A percentile compares a stretch with the other conserved stretches of the same genome.
Conservation (phyloP, 2,329 filamentous ascomycete genomes). For the Fusarium avenaceum region DNA sequence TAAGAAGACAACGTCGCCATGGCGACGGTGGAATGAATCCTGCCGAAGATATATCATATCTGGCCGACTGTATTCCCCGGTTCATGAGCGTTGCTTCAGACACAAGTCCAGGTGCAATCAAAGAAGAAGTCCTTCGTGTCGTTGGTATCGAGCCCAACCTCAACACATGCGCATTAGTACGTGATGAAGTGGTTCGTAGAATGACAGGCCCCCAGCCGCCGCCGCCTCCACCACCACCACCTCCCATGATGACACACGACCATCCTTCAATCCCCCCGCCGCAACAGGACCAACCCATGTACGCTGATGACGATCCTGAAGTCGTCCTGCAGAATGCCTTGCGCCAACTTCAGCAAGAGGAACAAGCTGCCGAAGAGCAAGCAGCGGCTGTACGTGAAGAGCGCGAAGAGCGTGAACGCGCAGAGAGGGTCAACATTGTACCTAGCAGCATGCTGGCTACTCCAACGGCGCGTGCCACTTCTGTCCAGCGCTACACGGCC, state of each 20-base stretch:
- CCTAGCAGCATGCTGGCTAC: conserved; percentile 53
- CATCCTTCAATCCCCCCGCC: conserved; percentile 49
- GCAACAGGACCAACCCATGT: conserved; percentile 56
- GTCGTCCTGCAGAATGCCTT: conserved; percentile 71
- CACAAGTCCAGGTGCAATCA: conserved; percentile 71
- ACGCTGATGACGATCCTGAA: conserved; percentile 68
- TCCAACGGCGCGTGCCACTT: conserved; percentile 48
- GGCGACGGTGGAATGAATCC: conserved; percentile 62
- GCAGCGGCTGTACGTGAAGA: conserved; percentile 68
- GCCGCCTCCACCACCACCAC: conserved; percentile 26
- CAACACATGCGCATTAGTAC: conserved; percentile 67
- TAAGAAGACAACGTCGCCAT: conserved; percentile 68
- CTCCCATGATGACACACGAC: conserved; percentile 47
- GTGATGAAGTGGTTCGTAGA: conserved; percentile 68
- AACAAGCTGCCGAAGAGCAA: conserved; percentile 70
- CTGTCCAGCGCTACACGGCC: conserved; percentile 53
- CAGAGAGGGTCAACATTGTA: conserved; percentile 56
- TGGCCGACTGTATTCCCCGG: conserved; percentile 71
- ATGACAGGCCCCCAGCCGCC: conserved; percentile 44
- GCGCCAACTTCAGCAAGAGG: conserved; percentile 70
- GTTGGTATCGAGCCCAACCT: conserved; percentile 69
- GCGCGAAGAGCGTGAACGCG: conserved; percentile 65
- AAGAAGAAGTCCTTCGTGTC: conserved; percentile 68
- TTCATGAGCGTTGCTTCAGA: conserved; percentile 70
- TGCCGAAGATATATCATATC: conserved; percentile 70